Evolutionary conservation across 2,329 filamentous ascomycete genomes (phyloP).

Genomic region (Colletotrichum sp.): DNA sequence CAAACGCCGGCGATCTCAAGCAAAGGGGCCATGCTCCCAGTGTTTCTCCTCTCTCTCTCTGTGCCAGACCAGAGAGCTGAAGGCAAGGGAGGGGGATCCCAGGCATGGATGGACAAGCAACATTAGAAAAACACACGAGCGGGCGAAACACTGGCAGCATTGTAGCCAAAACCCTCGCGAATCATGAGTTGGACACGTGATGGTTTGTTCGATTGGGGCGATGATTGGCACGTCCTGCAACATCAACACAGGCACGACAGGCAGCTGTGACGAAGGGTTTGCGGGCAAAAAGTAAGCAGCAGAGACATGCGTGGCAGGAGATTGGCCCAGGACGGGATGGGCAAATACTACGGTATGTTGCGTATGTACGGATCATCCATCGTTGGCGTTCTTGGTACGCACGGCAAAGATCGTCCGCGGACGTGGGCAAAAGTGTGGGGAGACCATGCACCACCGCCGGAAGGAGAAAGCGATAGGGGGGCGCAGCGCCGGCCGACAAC

Average conservation of each 20-base stretch:
- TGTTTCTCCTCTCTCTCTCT: neutral
- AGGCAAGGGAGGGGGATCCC: neutral
- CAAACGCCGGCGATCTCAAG: constrained; percentile 11
- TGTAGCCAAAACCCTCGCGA: neutral
- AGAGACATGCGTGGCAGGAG: neutral
- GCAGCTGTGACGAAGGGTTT: neutral
- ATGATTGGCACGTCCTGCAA: neutral
- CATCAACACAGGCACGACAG: neutral
- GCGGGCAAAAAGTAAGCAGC: neutral
- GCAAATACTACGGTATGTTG: neutral
- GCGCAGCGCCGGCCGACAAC: neutral
- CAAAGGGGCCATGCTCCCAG: neutral
- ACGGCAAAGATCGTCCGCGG: constrained; percentile 2
- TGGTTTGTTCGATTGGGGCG: neutral
- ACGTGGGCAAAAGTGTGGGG: neutral
- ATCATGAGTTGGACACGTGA: constrained; percentile 12
- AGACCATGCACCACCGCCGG: neutral
- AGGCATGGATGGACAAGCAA: neutral
- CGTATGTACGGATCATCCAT: constrained; percentile 7
- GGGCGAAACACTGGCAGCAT: neutral
- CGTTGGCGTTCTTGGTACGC: neutral
- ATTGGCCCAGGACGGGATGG: neutral
- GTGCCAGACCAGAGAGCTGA: neutral
- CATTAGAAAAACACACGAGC: neutral
- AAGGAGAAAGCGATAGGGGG: neutral